phyloP scores from a whole-genome alignment of 805 yeast genomes.

The Torulaspora quercuum region DNA sequence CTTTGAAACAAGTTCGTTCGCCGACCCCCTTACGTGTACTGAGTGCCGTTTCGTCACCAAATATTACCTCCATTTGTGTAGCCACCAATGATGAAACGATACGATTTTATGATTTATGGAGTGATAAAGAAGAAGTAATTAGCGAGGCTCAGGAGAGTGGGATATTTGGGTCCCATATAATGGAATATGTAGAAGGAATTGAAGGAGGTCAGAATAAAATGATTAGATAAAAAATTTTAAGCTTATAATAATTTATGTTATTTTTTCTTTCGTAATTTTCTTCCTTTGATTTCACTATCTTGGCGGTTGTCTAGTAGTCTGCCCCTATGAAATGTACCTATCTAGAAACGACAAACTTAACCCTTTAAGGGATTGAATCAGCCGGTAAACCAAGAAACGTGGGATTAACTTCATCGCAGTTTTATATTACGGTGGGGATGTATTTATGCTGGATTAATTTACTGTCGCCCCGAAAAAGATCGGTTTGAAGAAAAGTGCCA shows the following conservation, averaged over 20 bases:
- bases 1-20: constrained; percentile 48
- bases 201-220: constrained; percentile 13
- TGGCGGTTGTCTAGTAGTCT: no score
- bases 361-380: no score
- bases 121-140: constrained; percentile 37
- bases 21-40: constrained; percentile 54
- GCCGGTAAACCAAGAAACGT: no score
- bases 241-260: not conserved
- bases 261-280: not conserved
- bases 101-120: constrained; percentile 73
- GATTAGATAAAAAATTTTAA: constrained; percentile 10
- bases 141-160: constrained; percentile 44
- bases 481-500: no score
- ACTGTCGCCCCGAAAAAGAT: no score
- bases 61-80: constrained; percentile 57
- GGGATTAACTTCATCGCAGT: no score
- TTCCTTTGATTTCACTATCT: no score
- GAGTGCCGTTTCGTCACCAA: constrained; percentile 66
- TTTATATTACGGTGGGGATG: no score
- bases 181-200: constrained; percentile 59
- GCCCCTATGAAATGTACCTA: no score
- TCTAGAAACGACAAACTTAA: no score
- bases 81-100: constrained; percentile 79
- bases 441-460: no score
- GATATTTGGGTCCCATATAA: constrained; percentile 52